A percentile compares a stretch with the other conserved stretches of the same genome.
phyloP scores from a whole-genome alignment of 2,329 filamentous ascomycete species.

The Allantophomopsis cytisporea region DNA sequence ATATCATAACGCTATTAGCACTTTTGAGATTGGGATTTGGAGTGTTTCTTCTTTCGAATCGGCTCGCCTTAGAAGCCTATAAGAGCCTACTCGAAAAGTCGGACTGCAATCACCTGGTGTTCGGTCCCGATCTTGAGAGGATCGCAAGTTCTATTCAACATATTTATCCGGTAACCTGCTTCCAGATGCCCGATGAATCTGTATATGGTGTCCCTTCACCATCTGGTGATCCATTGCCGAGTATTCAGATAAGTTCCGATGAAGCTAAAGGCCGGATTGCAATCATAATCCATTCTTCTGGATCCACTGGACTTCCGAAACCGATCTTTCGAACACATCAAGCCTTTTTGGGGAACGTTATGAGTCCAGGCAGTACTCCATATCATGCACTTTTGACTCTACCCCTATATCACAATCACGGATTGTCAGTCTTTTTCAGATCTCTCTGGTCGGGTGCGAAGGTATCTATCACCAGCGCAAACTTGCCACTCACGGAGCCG shows the following conservation, averaged over 20 bases:
- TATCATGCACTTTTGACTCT: conserved; percentile 35
- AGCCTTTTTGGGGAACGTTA: conserved; percentile 22
- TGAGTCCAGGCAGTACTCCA: conserved; percentile 6
- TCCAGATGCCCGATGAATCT: conserved; percentile 4
- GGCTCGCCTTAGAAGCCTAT: conserved; percentile 36
- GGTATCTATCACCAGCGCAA: conserved; percentile 38
- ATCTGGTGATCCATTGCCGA: conserved; percentile 15
- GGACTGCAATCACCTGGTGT: conserved; percentile 7
- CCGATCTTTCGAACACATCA: conserved; percentile 39
- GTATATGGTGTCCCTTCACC: background rate
- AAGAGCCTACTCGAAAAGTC: conserved; percentile 29
- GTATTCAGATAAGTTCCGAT: conserved; percentile 3
- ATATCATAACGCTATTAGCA: conserved; percentile 35
- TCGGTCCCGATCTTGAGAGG: conserved; percentile 5
- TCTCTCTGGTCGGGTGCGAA: conserved; percentile 34
- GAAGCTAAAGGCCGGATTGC: conserved; percentile 8
- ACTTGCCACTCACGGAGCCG: conserved; percentile 37
- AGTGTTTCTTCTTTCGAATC: conserved; percentile 36
- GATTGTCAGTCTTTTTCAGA: conserved; percentile 38
- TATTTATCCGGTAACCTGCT: conserved; percentile 1
- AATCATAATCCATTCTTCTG: conserved; percentile 21
- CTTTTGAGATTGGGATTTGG: conserved; percentile 37
- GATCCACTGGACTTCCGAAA: conserved; percentile 47
- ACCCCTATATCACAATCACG: conserved; percentile 46
- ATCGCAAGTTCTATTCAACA: conserved; percentile 1